These are phyloP conservation scores for Schizopora paradoxa DNA, from an alignment of 1,284 basidiomycete genomes.

Conservation along the genomic window DNA sequence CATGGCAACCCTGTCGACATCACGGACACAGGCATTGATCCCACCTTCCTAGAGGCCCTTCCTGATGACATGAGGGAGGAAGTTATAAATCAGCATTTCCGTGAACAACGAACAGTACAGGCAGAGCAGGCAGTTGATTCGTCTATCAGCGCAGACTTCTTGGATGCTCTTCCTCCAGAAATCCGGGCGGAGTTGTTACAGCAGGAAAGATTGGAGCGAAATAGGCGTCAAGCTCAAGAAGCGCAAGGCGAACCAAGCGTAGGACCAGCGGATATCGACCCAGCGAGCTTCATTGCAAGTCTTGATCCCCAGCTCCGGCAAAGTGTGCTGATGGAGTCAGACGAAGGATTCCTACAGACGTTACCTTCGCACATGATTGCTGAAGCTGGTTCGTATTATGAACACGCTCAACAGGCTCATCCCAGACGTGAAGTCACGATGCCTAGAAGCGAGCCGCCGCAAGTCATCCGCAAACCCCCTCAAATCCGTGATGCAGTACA, in stretches of 20 bases:
- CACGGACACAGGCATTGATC: constrained; percentile 97
- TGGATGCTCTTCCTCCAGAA: constrained; percentile 93
- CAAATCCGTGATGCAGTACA: constrained; percentile 84
- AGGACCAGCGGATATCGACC: constrained; percentile 70
- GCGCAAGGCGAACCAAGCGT: constrained; percentile 27
- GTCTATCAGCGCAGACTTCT: constrained; percentile 90
- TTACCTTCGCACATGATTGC: constrained; percentile 81
- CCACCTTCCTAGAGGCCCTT: constrained; percentile 94
- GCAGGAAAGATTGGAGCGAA: constrained; percentile 83
- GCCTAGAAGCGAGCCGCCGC: constrained; percentile 32
- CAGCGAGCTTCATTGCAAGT: constrained; percentile 83
- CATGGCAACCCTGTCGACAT: constrained; percentile 96
- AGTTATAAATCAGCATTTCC: constrained; percentile 94
- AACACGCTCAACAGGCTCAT: constrained; percentile 39
- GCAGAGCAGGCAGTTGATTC: constrained; percentile 73
- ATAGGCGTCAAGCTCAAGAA: constrained; percentile 52
- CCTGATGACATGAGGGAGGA: constrained; percentile 99
- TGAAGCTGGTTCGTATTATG: constrained; percentile 68
- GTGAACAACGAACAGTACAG: constrained; percentile 78
- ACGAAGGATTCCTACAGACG: constrained; percentile 75
- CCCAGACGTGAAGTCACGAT: constrained; percentile 16
- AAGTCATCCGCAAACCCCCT: constrained; percentile 43
- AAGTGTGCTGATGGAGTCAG: constrained; percentile 82
- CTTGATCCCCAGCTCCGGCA: constrained; percentile 83
- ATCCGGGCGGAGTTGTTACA: constrained; percentile 96